Evolutionary conservation across 139 green algal species (phyloP).

Genomic region (Picochlorum sp.): DNA sequence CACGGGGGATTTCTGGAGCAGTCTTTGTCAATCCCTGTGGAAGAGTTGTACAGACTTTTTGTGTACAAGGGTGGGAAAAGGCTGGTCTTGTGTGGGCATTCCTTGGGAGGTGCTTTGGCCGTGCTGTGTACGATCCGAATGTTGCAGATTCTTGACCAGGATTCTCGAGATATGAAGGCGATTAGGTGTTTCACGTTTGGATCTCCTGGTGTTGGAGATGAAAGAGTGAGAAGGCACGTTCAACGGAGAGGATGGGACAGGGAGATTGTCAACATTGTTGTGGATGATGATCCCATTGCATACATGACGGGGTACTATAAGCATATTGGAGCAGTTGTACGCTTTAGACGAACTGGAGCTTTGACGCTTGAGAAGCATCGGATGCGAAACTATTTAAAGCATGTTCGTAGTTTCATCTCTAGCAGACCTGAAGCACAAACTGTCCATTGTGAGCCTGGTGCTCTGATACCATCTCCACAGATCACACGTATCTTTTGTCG

Average conservation of each 20-base stretch:
- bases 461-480: not conserved
- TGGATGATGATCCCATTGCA: constrained; percentile 10
- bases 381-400: not conserved
- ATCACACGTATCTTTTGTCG: not conserved
- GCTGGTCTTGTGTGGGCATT: constrained; percentile 11
- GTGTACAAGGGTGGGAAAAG: not conserved
- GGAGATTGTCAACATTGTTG: not conserved
- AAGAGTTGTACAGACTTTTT: constrained; percentile 5
- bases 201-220: not conserved
- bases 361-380: not conserved
- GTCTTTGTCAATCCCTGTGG: not conserved
- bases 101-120: constrained; percentile 6
- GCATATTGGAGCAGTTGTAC: not conserved
- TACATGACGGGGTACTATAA: not conserved
- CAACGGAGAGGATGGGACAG: not conserved
- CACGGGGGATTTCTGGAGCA: constrained; percentile 7
- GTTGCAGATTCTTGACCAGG: not conserved
- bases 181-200: constrained; percentile 4
- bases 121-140: not conserved
- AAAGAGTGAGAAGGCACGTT: not conserved
- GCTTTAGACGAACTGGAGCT: not conserved
- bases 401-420: not conserved
- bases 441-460: not conserved
- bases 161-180: not conserved
- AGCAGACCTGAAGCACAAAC: not conserved